Evolutionary conservation across 495 filamentous ascomycete genomes (phyloP), one percentile per base, ranked within the genome.

Genomic region (Penicillium goetzii): DNA sequence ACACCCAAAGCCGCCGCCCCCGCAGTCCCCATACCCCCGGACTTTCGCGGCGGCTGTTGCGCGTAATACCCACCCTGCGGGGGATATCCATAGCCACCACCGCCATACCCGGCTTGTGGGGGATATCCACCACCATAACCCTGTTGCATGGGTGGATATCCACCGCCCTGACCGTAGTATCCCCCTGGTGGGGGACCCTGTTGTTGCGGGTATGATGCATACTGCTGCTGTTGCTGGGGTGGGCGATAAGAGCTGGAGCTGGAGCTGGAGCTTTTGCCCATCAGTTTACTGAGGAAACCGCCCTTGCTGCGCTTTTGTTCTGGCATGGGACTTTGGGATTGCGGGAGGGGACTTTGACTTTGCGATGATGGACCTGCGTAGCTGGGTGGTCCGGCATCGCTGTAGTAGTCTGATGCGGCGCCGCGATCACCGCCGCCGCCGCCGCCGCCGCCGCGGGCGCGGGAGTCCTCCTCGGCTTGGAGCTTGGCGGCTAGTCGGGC

Each of bases 391-490:
- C 76, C 74, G 56, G 68, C 65, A 2, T 69, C 61, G 49, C 57
- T 68, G 73, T 87, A 86, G 63, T 82, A 87, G 23, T 70, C 67
- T 28, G 79, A 64, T 14, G 81, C 72, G 1, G 80, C 76, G 21
- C 83, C 68, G n/a, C 63, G 62, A 33, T 54, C 40, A 17, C 47
- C 65, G 51, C 60, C 51, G 61, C 65, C 61, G 6, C 9, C 9
- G 60, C 63, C n/a, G 6, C 19, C 10, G 11, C 15, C 43, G 36
- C 64, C 64, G 33, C 77, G 72, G 8, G 79, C 85, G 15, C 86
- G 84, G 0, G 85, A 88, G 64, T 96, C 82, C 76, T 96, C 92
- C 68, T 96, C 90, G 28, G 88, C 91, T 68, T 97, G 92, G 15
- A 96, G 81, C 64, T 88, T 85, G 21, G 89, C 85, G 10, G 93